Evolutionary conservation across 2,329 filamentous ascomycete species (phyloP).

Genomic region (Cercospora sesami): DNA sequence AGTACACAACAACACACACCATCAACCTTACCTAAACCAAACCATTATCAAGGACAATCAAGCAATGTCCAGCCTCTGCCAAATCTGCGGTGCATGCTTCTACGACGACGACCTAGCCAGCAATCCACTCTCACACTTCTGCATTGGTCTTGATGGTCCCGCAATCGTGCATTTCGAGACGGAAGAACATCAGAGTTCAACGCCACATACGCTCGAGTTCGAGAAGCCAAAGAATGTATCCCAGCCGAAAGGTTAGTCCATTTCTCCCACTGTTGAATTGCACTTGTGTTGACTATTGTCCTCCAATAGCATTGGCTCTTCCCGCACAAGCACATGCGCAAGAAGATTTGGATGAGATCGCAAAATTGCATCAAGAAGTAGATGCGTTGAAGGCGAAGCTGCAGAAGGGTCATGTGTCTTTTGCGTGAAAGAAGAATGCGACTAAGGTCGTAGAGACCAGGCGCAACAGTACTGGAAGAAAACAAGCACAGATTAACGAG

Average conservation of each 20-base stretch:
- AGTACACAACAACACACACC: neutral
- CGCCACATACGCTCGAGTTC: constrained; percentile 17
- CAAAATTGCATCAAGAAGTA: constrained; percentile 8
- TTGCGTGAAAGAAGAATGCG: neutral
- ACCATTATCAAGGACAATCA: constrained; percentile 1
- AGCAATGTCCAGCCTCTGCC: constrained; percentile 17
- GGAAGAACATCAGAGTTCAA: neutral
- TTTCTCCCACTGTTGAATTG: too few species aligned
- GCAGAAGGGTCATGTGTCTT: neutral
- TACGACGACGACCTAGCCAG: constrained; percentile 7
- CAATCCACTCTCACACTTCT: constrained; percentile 15
- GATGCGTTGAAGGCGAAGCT: constrained; percentile 6
- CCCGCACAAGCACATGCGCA: constrained; percentile 5
- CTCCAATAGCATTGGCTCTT: neutral
- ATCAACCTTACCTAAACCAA: neutral
- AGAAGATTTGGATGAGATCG: constrained; percentile 11
- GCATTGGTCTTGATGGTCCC: constrained; percentile 18
- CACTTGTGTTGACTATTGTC: neutral
- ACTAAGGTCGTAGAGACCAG: neutral
- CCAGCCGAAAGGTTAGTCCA: neutral
- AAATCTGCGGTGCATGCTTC: constrained; percentile 18
- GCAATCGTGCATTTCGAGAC: constrained; percentile 12
- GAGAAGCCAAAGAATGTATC: constrained; percentile 2
- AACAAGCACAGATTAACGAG: neutral
- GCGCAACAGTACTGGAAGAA: neutral